Evolutionary conservation across 2,329 filamentous ascomycete species (phyloP).

Genomic region (Penicillium sp.): DNA sequence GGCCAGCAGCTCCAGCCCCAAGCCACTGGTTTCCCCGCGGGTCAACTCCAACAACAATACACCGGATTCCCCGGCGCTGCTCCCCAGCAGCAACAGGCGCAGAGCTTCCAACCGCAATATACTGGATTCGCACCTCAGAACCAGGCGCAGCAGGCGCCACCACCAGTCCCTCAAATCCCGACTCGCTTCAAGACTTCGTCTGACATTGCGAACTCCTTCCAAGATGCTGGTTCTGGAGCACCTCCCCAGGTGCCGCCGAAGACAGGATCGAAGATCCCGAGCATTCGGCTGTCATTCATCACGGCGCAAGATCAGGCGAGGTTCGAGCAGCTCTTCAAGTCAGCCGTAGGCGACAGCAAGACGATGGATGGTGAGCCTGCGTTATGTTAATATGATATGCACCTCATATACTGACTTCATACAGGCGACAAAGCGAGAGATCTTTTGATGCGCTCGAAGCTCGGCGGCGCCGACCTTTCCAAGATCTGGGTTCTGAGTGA

Average conservation of each 20-base stretch:
- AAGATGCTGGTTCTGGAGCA: constrained; percentile 42
- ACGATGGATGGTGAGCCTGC: constrained; percentile 69
- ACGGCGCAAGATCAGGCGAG: constrained; percentile 92
- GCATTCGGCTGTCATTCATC: constrained; percentile 92
- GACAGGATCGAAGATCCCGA: constrained; percentile 76
- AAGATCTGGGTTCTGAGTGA: constrained; percentile 95
- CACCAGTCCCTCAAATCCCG: constrained; percentile 37
- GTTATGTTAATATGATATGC: not conserved
- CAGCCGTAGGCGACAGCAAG: constrained; percentile 79
- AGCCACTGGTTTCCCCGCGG: constrained; percentile 64
- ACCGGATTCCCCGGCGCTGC: constrained; percentile 50
- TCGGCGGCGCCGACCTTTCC: constrained; percentile 82
- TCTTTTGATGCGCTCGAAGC: constrained; percentile 80
- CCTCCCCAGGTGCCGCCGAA: constrained; percentile 66
- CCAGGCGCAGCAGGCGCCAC: constrained; percentile 36
- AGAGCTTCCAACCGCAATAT: constrained; percentile 56
- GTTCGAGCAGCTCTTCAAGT: constrained; percentile 97
- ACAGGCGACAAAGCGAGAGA: constrained; percentile 82
- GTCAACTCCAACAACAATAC: constrained; percentile 49
- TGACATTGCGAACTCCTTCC: constrained; percentile 66
- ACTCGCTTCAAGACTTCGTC: constrained; percentile 63
- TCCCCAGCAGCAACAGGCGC: constrained; percentile 43
- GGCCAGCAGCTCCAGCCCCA: constrained; percentile 62
- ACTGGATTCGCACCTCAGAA: constrained; percentile 55
- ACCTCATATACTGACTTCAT: constrained; percentile 16